phyloP scores from a whole-genome alignment of 139 green algal species.

The Volvox africanus region DNA sequence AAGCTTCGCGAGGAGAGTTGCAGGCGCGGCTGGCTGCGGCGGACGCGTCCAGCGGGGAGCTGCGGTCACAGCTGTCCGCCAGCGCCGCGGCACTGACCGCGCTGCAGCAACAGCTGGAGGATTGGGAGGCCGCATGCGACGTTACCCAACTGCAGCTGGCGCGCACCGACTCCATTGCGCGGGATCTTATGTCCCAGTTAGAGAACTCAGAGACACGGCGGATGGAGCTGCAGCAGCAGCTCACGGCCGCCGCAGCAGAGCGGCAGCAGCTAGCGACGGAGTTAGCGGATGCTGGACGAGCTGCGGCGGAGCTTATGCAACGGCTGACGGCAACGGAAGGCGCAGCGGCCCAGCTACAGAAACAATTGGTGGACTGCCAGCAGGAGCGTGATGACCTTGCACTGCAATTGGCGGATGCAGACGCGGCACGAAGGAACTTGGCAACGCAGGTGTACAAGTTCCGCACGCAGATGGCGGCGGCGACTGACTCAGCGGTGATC shows the following conservation, averaged over 20 bases:
- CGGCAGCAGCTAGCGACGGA: background rate
- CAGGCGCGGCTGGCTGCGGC: background rate
- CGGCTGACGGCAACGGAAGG: background rate
- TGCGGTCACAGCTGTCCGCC: background rate
- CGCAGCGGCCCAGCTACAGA: background rate
- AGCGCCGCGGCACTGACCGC: background rate
- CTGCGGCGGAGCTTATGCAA: background rate
- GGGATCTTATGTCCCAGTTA: background rate
- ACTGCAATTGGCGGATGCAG: background rate
- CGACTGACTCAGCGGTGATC: background rate
- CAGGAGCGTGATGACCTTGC: background rate
- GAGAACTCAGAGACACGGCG: background rate
- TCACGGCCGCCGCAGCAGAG: background rate
- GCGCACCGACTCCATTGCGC: background rate
- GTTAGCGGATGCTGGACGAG: background rate
- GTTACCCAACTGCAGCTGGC: background rate
- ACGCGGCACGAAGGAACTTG: background rate
- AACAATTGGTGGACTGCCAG: background rate
- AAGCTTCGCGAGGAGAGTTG: background rate
- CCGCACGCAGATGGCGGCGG: background rate
- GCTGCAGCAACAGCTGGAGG: slow-evolving; percentile 10
- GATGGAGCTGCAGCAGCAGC: background rate
- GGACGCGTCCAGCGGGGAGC: background rate
- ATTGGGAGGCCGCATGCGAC: background rate
- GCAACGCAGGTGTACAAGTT: background rate